These are phyloP conservation scores for Mycena olivaceomarginata DNA, from an alignment of 768 basidiomycete species.

Conservation along the genomic window DNA sequence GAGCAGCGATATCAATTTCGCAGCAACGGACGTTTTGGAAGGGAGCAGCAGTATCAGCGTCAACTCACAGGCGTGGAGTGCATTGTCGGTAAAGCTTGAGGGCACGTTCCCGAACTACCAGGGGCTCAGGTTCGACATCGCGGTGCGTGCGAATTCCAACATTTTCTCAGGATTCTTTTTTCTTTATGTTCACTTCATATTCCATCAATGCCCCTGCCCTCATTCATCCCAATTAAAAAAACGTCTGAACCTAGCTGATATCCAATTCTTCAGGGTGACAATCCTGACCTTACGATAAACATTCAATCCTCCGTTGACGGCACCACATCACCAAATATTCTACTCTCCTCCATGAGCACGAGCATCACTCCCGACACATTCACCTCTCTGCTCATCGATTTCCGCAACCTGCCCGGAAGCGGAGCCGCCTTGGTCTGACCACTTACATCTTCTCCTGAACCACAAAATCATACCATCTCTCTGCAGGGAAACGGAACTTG, in stretches of 20 bases:
- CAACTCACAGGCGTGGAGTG: conserved; percentile 64
- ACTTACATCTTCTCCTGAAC: conserved; percentile 24
- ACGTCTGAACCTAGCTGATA: not conserved
- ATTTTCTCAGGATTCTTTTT: not conserved
- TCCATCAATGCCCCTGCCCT: no score
- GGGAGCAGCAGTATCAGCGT: conserved; percentile 66
- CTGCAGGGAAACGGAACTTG: no score
- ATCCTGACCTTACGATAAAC: no score
- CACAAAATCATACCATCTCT: no score
- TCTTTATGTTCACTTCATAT: not conserved
- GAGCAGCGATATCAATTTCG: conserved; percentile 64
- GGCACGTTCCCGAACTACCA: conserved; percentile 65
- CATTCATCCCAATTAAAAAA: no score
- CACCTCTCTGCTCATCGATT: conserved; percentile 68
- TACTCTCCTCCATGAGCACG: conserved; percentile 64
- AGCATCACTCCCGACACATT: conserved; percentile 60
- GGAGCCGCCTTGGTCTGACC: conserved; percentile 59
- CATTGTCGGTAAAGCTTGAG: conserved; percentile 67
- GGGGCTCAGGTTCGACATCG: conserved; percentile 71
- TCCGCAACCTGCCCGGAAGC: conserved; percentile 65
- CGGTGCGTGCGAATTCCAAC: conserved; percentile 55
- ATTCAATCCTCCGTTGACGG: conserved; percentile 53
- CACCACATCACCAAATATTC: conserved; percentile 60
- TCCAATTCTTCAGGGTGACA: no score
- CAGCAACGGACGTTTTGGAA: conserved; percentile 64